These are phyloP conservation scores for Arthrobotrys entomopaga DNA, from an alignment of 2,329 filamentous ascomycete species.

Conservation along the genomic window DNA sequence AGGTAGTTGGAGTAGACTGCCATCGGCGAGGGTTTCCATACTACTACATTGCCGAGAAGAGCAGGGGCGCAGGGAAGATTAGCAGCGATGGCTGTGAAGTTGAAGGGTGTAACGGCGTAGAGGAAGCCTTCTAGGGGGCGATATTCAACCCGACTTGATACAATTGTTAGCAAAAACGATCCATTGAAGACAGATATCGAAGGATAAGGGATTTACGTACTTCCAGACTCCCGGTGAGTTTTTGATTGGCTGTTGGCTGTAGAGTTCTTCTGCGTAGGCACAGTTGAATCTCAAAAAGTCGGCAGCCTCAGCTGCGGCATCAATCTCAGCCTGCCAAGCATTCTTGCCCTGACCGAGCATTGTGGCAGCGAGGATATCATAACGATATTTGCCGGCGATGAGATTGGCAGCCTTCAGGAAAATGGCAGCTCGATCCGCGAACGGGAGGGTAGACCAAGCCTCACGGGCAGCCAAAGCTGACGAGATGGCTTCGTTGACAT, in stretches of 20 bases:
- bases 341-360: constrained; percentile 99
- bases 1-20: constrained; percentile 92
- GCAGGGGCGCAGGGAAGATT: constrained; percentile 86
- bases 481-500: constrained; percentile 83
- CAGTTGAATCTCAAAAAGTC: constrained; percentile 97
- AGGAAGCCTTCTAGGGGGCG: constrained; percentile 93
- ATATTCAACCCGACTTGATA: constrained; percentile 77
- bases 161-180: constrained; percentile 9
- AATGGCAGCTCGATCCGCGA: constrained; percentile 88
- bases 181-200: background rate
- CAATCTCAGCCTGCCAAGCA: constrained; percentile 98
- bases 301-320: constrained; percentile 87
- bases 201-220: constrained; percentile 60
- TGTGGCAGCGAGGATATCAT: constrained; percentile 94
- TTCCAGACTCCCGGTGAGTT: constrained; percentile 90
- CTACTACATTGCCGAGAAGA: constrained; percentile 89
- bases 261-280: constrained; percentile 89
- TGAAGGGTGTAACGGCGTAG: constrained; percentile 93
- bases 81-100: constrained; percentile 93
- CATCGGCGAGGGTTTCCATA: constrained; percentile 95
- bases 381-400: constrained; percentile 89
- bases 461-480: constrained; percentile 85
- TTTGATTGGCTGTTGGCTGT: constrained; percentile 85
- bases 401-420: constrained; percentile 97
- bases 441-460: constrained; percentile 85